These are phyloP conservation scores for Exophiala mesophila DNA, from an alignment of 2,329 filamentous ascomycete species.

Conservation along the genomic window DNA sequence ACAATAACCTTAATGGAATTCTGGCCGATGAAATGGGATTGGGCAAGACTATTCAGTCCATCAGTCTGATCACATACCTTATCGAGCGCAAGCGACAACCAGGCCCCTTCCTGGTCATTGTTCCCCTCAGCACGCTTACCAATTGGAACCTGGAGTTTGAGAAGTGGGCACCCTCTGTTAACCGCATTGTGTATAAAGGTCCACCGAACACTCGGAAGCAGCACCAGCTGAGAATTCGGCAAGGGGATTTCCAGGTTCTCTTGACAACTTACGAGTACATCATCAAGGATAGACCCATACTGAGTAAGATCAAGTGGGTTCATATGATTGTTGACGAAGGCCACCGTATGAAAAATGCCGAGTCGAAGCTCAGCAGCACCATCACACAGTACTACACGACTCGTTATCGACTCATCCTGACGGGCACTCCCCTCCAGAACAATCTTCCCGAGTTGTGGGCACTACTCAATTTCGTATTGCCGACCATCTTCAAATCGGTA, in stretches of 20 bases:
- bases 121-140: slow-evolving; percentile 91
- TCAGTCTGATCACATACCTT: slow-evolving; percentile 93
- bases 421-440: slow-evolving; percentile 94
- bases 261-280: slow-evolving; percentile 99
- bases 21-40: slow-evolving; percentile 99
- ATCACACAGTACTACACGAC: slow-evolving; percentile 94
- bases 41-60: slow-evolving; percentile 98
- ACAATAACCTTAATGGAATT: slow-evolving; percentile 99
- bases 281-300: slow-evolving; percentile 92
- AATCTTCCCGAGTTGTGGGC: slow-evolving; percentile 96
- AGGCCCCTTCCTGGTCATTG: slow-evolving; percentile 92
- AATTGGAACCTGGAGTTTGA: slow-evolving; percentile 99
- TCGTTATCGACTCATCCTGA: slow-evolving; percentile 92
- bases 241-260: slow-evolving; percentile 91
- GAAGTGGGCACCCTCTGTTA: slow-evolving; percentile 90
- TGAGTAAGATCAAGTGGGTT: slow-evolving; percentile 99
- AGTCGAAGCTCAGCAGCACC: slow-evolving; percentile 92
- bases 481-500: slow-evolving; percentile 98
- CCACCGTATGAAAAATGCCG: slow-evolving; percentile 98
- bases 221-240: slow-evolving; percentile 89
- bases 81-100: slow-evolving; percentile 92
- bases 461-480: slow-evolving; percentile 95
- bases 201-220: slow-evolving; percentile 81
- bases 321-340: slow-evolving; percentile 99
- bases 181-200: slow-evolving; percentile 92